Evolutionary conservation across 768 basidiomycete species (phyloP).

Genomic region (Russula dissimulans): DNA sequence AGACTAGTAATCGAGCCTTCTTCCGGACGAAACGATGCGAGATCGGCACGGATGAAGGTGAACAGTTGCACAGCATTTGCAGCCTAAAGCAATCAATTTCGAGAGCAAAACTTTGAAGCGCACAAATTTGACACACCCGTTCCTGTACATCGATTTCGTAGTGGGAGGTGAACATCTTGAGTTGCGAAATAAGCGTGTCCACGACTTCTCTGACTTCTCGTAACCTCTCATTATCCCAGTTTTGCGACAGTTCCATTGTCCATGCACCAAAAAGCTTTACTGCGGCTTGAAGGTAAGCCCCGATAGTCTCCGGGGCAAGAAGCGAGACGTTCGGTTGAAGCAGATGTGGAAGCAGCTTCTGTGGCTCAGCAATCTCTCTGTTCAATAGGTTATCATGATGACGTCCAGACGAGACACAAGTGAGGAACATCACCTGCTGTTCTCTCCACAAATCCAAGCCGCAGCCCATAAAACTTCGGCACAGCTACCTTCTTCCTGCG

Average conservation of each 20-base stretch:
- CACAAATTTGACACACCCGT: slow-evolving; percentile 44
- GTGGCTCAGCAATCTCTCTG: slow-evolving; percentile 74
- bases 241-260: slow-evolving; percentile 62
- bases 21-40: slow-evolving; percentile 43
- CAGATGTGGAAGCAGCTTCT: slow-evolving; percentile 62
- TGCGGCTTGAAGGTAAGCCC: slow-evolving; percentile 74
- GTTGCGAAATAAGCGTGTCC: slow-evolving; percentile 47
- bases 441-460: slow-evolving; percentile 95
- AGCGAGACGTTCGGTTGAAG: slow-evolving; percentile 48
- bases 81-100: slow-evolving; percentile 41
- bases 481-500: slow-evolving; percentile 62
- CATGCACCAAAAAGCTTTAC: slow-evolving; percentile 84
- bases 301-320: slow-evolving; percentile 54
- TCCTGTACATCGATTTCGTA: slow-evolving; percentile 87
- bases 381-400: neutral
- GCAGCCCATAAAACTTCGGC: slow-evolving; percentile 88
- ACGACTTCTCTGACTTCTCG: slow-evolving; percentile 56
- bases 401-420: neutral
- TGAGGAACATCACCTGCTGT: slow-evolving; percentile 51
- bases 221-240: slow-evolving; percentile 70
- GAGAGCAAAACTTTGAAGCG: neutral
- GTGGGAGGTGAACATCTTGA: slow-evolving; percentile 49
- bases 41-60: slow-evolving; percentile 65
- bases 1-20: slow-evolving; percentile 29
- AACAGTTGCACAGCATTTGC: slow-evolving; percentile 71